These are phyloP conservation scores for Kwoniella sp. DNA, from an alignment of 768 basidiomycete species.

Conservation along the genomic window DNA sequence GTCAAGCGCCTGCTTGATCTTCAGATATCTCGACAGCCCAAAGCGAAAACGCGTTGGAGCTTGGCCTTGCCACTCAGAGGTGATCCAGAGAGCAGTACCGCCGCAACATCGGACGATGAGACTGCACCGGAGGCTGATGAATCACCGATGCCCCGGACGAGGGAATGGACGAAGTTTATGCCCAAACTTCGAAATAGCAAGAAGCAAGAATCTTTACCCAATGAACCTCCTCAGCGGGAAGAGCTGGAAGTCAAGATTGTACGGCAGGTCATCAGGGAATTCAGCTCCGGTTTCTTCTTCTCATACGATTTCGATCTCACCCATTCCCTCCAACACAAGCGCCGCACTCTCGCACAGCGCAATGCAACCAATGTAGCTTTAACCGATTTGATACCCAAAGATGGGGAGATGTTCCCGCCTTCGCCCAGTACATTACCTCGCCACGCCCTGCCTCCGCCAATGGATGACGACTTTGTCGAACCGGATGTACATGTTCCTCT, in stretches of 20 bases:
- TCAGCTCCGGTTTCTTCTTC: conserved; percentile 86
- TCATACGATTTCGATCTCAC: conserved; percentile 76
- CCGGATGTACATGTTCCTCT: conserved; percentile 77
- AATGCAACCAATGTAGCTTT: conserved; percentile 35
- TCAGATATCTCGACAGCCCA: conserved; percentile 24
- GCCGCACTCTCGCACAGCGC: conserved; percentile 33
- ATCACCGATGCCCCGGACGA: conserved; percentile 15
- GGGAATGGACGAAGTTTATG: conserved; percentile 32
- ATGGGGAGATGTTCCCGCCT: conserved; percentile 12
- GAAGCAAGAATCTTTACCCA: conserved; percentile 19
- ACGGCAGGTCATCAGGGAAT: conserved; percentile 74
- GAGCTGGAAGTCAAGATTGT: conserved; percentile 84
- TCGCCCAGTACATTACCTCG: conserved; percentile 67
- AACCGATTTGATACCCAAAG: conserved; percentile 39
- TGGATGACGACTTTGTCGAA: conserved; percentile 68
- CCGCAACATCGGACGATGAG: conserved; percentile 13
- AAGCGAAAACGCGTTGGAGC: conserved; percentile 24
- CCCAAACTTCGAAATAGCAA: conserved; percentile 26
- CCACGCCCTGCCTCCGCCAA: conserved; percentile 59
- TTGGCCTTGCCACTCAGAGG: conserved; percentile 6
- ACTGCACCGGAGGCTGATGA: conserved; percentile 32
- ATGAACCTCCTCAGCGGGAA: conserved; percentile 43
- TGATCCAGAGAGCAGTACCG: conserved; percentile 6
- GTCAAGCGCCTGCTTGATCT: conserved; percentile 15
- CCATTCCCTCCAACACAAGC: conserved; percentile 47